Base-by-base conservation (phyloP, 2,329 filamentous ascomycete genomes). In the Fusarium brevicatenulatum region DNA sequence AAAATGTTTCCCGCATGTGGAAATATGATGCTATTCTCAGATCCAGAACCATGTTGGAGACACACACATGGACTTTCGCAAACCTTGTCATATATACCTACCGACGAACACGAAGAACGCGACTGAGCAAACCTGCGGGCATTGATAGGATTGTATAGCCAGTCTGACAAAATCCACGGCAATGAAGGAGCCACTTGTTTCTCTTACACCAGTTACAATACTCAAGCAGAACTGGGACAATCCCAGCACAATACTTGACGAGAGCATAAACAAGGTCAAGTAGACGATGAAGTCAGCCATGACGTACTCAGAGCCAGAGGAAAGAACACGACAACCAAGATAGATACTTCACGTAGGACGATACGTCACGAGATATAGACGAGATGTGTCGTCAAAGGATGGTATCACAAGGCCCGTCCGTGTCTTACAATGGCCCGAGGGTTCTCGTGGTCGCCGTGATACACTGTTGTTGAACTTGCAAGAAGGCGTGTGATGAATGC, bases 301-400 rank as follows among this genome's bases (percentile, higher is more conserved):
- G 37, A 50, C 21, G 34, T 40, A 40, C 23, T 36, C 15, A 43
- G 28, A 53, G 39, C 30, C 42, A 47, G 50, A 28, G 9, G 25
- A 25, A 10, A 44, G 21, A 44, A 60, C n/a, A 58, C 13, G 36
- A 11, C 19, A 23, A 44, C 13, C 30, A 34, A 55, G 25, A 64
- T 47, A 52, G 21, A 28, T 36, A 53, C 39, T 16, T 55, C 30
- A 30, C 19, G 67, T 68, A 61, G 52, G 52, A 49, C 55, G 36
- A 53, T 61, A 42, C 43, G 44, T 73, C 71, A 71, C 67, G 63
- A 63, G 71, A 74, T 34, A 53, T 42, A 59, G 42, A 59, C 23
- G 40, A 54, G 39, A 65, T 73, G 67, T 53, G 58, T 60, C 71
- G 71, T 71, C 58, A 65, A 52, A 46, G 37, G 52, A 57, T 32